These are phyloP conservation scores for Diaporthe sp. DNA, from an alignment of 2,329 filamentous ascomycete species.

Conservation along the genomic window DNA sequence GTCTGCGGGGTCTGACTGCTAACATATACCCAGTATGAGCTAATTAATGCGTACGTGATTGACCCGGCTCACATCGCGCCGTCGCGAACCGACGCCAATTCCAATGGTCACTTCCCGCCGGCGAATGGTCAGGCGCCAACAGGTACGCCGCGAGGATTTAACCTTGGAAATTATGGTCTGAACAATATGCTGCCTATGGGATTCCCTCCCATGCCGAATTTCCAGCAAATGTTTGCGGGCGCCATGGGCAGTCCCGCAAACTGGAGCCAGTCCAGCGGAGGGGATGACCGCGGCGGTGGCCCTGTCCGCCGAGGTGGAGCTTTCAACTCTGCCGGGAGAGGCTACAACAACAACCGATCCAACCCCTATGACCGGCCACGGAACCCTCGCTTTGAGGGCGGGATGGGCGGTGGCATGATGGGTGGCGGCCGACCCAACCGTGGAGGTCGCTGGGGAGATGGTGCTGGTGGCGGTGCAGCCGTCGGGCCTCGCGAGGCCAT, in stretches of 20 bases:
- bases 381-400: slow-evolving; percentile 66
- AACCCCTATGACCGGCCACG: slow-evolving; percentile 82
- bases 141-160: slow-evolving; percentile 94
- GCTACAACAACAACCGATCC: slow-evolving; percentile 69
- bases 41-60: slow-evolving; percentile 94
- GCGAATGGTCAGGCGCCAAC: slow-evolving; percentile 80
- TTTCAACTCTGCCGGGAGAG: slow-evolving; percentile 63
- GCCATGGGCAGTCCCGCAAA: slow-evolving; percentile 59
- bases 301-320: slow-evolving; percentile 77
- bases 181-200: slow-evolving; percentile 71
- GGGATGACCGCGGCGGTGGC: slow-evolving; percentile 70
- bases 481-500: slow-evolving; percentile 92
- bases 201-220: slow-evolving; percentile 67
- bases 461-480: slow-evolving; percentile 78
- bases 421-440: slow-evolving; percentile 66
- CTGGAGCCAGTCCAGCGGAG: slow-evolving; percentile 64
- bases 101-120: slow-evolving; percentile 94
- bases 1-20: neutral
- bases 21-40: slow-evolving; percentile 73
- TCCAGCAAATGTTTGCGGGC: slow-evolving; percentile 68
- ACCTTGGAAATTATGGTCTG: slow-evolving; percentile 79
- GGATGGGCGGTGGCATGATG: slow-evolving; percentile 56
- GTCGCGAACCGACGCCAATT: slow-evolving; percentile 92
- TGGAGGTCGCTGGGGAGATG: slow-evolving; percentile 77
- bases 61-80: slow-evolving; percentile 96